Percentiles rank a stretch among this genome's conserved stretches.
phyloP scores from a whole-genome alignment of 164 flowering plant genomes.

The Kalanchoe fedtschenkoi region DNA sequence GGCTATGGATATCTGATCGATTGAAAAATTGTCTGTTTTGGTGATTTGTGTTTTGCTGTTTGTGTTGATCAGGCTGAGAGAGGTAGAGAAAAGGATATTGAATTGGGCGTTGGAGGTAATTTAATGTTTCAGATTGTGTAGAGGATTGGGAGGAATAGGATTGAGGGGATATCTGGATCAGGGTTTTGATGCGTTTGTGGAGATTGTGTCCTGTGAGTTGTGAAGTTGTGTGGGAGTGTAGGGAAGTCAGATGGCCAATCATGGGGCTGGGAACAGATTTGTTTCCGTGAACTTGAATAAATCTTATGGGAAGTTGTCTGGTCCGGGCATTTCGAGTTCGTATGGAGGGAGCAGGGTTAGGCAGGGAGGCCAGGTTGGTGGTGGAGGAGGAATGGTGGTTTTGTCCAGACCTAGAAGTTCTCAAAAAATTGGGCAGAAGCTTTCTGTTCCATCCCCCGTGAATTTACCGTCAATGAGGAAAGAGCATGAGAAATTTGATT shows the following conservation, averaged over 20 bases:
- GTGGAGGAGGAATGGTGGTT: conserved; percentile 83
- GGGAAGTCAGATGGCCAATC: conserved; percentile 64
- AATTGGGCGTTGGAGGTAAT: background rate
- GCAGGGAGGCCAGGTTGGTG: conserved; percentile 21
- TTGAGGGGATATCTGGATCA: conserved; percentile 13
- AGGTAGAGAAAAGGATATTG: conserved; percentile 15
- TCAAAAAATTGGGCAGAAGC: conserved; percentile 59
- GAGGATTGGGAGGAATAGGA: background rate
- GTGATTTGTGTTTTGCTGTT: too few relatives aligned
- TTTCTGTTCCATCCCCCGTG: conserved; percentile 99
- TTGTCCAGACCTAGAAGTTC: conserved; percentile 53
- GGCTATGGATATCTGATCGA: background rate
- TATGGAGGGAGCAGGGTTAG: conserved; percentile 23
- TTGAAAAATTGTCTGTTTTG: background rate
- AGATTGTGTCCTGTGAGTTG: conserved; percentile 15
- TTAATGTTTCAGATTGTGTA: background rate
- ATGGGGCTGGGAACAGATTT: conserved; percentile 69
- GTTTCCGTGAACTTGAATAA: conserved; percentile 90
- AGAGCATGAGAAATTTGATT: conserved; percentile 81
- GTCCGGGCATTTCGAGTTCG: conserved; percentile 14
- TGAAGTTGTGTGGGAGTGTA: conserved; percentile 12
- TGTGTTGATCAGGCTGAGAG: background rate
- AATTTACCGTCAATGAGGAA: conserved; percentile 83
- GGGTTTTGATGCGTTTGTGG: conserved; percentile 47
- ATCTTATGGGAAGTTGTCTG: conserved; percentile 63